Evolutionary conservation across 2,329 filamentous ascomycete genomes (phyloP).

Genomic region (Colletotrichum eremochloae): DNA sequence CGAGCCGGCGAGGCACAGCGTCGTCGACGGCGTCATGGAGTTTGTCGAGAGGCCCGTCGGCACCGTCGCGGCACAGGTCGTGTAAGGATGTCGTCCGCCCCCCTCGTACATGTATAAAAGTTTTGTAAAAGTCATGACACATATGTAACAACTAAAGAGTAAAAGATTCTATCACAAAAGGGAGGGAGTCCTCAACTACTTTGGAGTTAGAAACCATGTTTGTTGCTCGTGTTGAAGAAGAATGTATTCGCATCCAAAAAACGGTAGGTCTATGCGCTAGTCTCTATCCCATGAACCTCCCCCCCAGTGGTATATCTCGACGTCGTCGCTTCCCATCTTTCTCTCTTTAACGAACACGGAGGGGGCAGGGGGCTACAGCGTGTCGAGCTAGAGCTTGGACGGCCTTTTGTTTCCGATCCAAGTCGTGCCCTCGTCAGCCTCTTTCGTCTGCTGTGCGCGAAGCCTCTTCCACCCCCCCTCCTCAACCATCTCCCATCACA

Average conservation of each 20-base stretch:
- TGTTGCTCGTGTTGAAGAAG: background rate
- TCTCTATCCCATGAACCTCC: background rate
- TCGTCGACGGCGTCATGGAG: slow-evolving; percentile 89
- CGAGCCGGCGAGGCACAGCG: slow-evolving; percentile 81
- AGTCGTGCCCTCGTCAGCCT: slow-evolving; percentile 22
- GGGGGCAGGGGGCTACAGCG: background rate
- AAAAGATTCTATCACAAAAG: too few relatives aligned
- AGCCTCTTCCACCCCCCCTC: background rate
- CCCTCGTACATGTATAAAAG: background rate
- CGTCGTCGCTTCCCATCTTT: background rate
- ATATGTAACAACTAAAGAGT: too few relatives aligned
- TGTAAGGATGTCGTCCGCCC: slow-evolving; percentile 48
- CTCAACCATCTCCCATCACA: background rate
- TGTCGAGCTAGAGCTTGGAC: slow-evolving; percentile 25
- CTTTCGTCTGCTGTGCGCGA: background rate
- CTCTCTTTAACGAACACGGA: background rate
- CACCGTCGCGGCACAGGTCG: slow-evolving; percentile 84
- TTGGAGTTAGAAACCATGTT: too few relatives aligned
- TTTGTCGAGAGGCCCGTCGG: slow-evolving; percentile 91
- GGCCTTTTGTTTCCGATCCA: slow-evolving; percentile 6
- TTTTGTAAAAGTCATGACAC: background rate
- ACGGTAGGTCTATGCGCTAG: background rate
- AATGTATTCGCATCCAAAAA: background rate
- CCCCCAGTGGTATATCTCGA: slow-evolving; percentile 26
- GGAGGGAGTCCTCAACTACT: too few relatives aligned